phyloP scores from a whole-genome alignment of 2,329 filamentous ascomycete species.

The Diaporthe velutina region DNA sequence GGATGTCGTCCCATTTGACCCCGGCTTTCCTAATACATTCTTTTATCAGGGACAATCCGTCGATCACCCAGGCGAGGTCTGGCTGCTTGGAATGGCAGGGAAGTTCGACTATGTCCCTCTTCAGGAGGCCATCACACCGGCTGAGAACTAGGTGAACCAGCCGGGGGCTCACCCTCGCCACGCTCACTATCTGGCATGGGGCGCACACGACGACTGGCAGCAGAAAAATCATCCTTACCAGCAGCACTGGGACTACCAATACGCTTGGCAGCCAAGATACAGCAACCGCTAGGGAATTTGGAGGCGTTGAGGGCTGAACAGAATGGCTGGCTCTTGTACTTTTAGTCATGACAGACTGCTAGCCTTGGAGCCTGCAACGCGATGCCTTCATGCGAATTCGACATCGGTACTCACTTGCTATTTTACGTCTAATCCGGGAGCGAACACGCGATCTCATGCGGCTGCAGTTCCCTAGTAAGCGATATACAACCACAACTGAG shows the following conservation, averaged over 20 bases:
- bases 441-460: not conserved
- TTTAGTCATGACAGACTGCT: not conserved
- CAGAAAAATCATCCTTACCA: slow-evolving; percentile 7
- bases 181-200: not conserved
- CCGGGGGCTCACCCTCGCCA: not conserved
- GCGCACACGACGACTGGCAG: not conserved
- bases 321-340: not conserved
- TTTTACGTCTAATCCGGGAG: not conserved
- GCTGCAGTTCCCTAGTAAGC: not conserved
- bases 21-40: slow-evolving; percentile 77
- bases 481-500: not conserved
- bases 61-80: slow-evolving; percentile 56
- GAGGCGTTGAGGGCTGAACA: slow-evolving; percentile 14
- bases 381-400: not conserved
- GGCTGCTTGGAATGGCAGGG: slow-evolving; percentile 61
- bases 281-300: not conserved
- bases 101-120: slow-evolving; percentile 64
- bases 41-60: slow-evolving; percentile 53
- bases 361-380: not conserved
- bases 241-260: not conserved
- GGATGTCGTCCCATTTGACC: slow-evolving; percentile 69
- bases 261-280: slow-evolving; percentile 9
- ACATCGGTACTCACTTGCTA: not conserved
- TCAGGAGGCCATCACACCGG: slow-evolving; percentile 40
- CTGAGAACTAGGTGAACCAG: slow-evolving; percentile 30